Base-by-base conservation (phyloP, 2,329 filamentous ascomycete species). In the Trichoderma asperellum region DNA sequence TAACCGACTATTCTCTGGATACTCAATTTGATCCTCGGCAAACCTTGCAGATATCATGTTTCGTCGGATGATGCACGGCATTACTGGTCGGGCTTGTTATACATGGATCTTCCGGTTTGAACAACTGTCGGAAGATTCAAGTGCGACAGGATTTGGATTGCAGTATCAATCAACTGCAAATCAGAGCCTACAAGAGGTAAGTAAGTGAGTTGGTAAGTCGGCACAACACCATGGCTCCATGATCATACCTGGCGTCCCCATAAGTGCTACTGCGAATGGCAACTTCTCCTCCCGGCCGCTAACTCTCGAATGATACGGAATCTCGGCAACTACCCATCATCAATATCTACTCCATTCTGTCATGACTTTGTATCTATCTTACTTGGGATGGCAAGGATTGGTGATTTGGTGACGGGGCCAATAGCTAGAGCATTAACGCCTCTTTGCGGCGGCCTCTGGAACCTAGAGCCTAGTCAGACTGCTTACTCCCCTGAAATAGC, bases 261-360 rank as follows among this genome's bases (percentile, higher is more conserved):
- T 61, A 4, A 61, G 27, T 12, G 58, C 58, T 12, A 61, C 58
- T 10, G 58, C n/a, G 35, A 61, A 61, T 11, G 58, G 58, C 14
- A 61, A 16, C 18, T 47, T 61, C 35, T 61, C 58, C 12, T 61
- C 58, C 27, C 21, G 58, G 14, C 37, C 32, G 16, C 27, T 61
- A 6, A 61, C 58, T 37, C 58, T 61, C 16, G 58, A 61, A 11
- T 61, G 35, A 47, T 61, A 61, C 8, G 58, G 35, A 6, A 61
- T 29, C 34, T 61, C 58, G 18, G 35, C 58, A 61, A 61, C 58
- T 61, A 61, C 6, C 0, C 1, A 43, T 29, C 5, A 6, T 61
- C 11, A 61, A 18, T 5, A 21, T 37, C 10, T 11, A 18, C 3
- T 21, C 7, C 2, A 6, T 47, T 29, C 12, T 12, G 24, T 24